These are phyloP conservation scores for Stachybotrys echinatus DNA, from an alignment of 2,329 filamentous ascomycete species.

Conservation along the genomic window DNA sequence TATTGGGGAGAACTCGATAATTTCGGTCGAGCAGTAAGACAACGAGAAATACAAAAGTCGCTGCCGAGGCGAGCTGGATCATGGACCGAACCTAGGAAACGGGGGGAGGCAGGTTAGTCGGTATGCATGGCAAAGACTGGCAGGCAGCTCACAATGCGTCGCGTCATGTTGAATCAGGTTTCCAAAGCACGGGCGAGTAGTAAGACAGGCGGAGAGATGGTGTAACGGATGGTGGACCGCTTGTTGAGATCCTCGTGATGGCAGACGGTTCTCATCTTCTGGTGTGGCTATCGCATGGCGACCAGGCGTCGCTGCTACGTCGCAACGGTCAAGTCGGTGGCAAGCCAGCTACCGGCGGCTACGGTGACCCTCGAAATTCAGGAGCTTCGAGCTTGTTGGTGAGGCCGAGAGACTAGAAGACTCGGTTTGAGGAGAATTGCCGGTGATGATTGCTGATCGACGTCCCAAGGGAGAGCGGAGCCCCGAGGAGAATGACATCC, in stretches of 20 bases:
- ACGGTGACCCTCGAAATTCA: too few species aligned
- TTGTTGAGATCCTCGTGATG: not conserved
- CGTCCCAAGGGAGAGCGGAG: not conserved
- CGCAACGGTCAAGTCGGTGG: too few species aligned
- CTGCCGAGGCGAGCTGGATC: conserved; percentile 66
- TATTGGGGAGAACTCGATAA: conserved; percentile 78
- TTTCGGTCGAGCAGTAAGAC: conserved; percentile 81
- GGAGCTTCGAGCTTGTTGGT: too few species aligned
- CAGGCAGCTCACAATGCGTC: conserved; percentile 27
- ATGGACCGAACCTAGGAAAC: conserved; percentile 60
- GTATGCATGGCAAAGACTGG: not conserved
- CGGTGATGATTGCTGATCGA: not conserved
- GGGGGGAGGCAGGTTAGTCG: conserved; percentile 5
- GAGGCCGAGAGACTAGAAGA: too few species aligned
- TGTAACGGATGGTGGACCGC: not conserved
- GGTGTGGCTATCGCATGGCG: conserved; percentile 18
- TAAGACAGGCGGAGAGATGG: not conserved
- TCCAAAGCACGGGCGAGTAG: not conserved
- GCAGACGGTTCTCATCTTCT: conserved; percentile 18
- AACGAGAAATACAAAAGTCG: conserved; percentile 62
- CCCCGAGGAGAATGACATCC: not conserved
- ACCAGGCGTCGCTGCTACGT: conserved; percentile 1
- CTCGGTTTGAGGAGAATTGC: too few species aligned
- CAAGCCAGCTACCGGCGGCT: too few species aligned
- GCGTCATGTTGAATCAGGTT: conserved; percentile 23